A percentile compares a stretch with the other conserved stretches of the same genome.
Evolutionary conservation across 2,329 filamentous ascomycete genomes (phyloP).

Genomic region (Phoma sp.): DNA sequence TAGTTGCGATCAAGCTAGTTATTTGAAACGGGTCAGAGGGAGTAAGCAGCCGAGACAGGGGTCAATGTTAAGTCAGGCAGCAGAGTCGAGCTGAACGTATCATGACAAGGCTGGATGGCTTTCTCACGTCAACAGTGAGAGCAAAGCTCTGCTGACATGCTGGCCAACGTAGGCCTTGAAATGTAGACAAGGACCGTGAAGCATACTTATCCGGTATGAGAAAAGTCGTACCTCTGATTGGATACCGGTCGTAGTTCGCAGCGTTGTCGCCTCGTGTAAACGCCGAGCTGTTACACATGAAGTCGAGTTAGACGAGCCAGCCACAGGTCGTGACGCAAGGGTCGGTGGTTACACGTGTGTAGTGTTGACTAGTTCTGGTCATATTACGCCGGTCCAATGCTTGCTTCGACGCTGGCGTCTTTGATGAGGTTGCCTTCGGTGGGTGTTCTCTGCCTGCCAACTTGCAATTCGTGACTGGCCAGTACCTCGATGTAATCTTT

Average conservation of each 20-base stretch:
- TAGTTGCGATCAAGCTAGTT: too few species aligned
- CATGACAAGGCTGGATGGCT: too few species aligned
- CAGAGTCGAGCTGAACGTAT: too few species aligned
- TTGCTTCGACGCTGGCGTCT: slow-evolving; percentile 11
- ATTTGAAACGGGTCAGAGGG: too few species aligned
- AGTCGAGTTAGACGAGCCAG: background rate
- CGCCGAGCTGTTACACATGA: background rate
- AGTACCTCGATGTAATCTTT: background rate
- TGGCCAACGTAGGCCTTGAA: too few species aligned
- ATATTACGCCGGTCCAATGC: background rate
- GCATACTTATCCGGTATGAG: background rate
- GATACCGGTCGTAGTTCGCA: background rate
- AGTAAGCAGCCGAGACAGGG: too few species aligned
- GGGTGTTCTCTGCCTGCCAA: background rate
- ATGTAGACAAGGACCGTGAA: too few species aligned
- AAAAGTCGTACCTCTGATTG: too few species aligned
- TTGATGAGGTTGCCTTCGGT: background rate
- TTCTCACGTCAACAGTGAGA: too few species aligned
- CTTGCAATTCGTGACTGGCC: background rate
- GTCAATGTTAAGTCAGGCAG: too few species aligned
- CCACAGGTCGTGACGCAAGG: background rate
- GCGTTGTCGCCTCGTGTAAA: background rate
- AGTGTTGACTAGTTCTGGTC: background rate
- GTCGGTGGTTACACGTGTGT: slow-evolving; percentile 1
- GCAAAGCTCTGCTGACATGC: too few species aligned